A percentile compares a stretch with the other conserved stretches of the same genome.
Conservation (phyloP, 345 rosid genomes). For the Hirschfeldia incana region DNA sequence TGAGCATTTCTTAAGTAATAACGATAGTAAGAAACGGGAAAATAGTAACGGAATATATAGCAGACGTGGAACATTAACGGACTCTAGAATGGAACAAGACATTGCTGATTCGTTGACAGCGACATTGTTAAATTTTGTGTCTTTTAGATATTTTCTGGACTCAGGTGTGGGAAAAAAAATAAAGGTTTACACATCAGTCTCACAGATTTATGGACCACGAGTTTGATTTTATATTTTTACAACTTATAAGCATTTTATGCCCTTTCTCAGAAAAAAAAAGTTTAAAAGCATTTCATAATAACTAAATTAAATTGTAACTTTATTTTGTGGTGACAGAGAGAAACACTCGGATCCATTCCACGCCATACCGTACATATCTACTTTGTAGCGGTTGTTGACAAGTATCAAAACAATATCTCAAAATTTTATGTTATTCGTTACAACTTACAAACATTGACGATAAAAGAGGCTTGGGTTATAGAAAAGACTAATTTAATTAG, state of each 20-base stretch:
- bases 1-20: not conserved
- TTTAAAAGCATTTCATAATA: not conserved
- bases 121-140: constrained; percentile 4
- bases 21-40: not conserved
- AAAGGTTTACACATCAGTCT: not conserved
- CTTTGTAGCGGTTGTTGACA: not conserved
- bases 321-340: constrained; percentile 7
- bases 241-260: not conserved
- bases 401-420: not conserved
- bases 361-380: constrained; percentile 21
- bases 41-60: not conserved
- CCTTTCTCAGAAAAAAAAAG: no score
- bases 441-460: not conserved
- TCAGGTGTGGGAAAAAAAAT: not conserved
- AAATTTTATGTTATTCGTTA: not conserved
- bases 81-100: constrained; percentile 19
- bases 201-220: constrained; percentile 7
- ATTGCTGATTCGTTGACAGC: constrained; percentile 19
- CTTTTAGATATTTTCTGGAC: not conserved
- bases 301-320: not conserved
- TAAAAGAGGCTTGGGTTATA: not conserved
- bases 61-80: constrained; percentile 21
- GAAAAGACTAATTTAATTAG: not conserved
- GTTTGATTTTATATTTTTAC: not conserved
- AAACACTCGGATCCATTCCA: constrained; percentile 28